A percentile compares a stretch with the other conserved stretches of the same genome.
Conservation (phyloP, 371 early-diverging fungal genomes). For the Rhizopus delemar region DNA sequence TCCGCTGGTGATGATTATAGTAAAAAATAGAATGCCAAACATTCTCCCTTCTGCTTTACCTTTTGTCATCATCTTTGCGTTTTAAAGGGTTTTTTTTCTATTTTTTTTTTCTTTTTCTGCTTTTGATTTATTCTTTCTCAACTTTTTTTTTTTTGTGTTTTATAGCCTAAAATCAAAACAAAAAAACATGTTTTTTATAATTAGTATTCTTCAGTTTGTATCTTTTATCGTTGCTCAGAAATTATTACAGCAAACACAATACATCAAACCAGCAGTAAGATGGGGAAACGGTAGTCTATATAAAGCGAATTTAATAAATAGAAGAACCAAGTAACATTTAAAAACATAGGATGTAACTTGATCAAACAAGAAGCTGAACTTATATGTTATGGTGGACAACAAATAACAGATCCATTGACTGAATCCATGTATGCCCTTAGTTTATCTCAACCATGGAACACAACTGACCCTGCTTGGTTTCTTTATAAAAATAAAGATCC, state of each 20-base stretch:
- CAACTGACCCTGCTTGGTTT: constrained; percentile 33
- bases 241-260: background rate
- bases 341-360: constrained; percentile 32
- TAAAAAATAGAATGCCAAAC: too few relatives aligned
- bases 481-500: constrained; percentile 2
- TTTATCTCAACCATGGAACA: constrained; percentile 28
- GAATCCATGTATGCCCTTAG: constrained; percentile 24
- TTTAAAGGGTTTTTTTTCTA: too few relatives aligned
- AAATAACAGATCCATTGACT: constrained; percentile 10
- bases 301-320: background rate
- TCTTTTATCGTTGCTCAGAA: background rate
- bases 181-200: too few relatives aligned
- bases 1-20: too few relatives aligned
- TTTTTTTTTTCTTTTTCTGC: too few relatives aligned
- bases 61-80: too few relatives aligned
- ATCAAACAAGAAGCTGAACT: constrained; percentile 14
- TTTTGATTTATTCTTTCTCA: too few relatives aligned
- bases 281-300: constrained; percentile 26
- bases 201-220: background rate
- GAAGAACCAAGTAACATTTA: background rate
- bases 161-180: too few relatives aligned
- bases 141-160: too few relatives aligned
- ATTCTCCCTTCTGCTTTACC: too few relatives aligned
- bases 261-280: constrained; percentile 17
- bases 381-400: constrained; percentile 36